Percentiles rank a stretch among this genome's conserved stretches.
These are phyloP conservation scores for Thermothelomyces thermophilus DNA, from an alignment of 2,329 filamentous ascomycete genomes.

Conservation along the genomic window DNA sequence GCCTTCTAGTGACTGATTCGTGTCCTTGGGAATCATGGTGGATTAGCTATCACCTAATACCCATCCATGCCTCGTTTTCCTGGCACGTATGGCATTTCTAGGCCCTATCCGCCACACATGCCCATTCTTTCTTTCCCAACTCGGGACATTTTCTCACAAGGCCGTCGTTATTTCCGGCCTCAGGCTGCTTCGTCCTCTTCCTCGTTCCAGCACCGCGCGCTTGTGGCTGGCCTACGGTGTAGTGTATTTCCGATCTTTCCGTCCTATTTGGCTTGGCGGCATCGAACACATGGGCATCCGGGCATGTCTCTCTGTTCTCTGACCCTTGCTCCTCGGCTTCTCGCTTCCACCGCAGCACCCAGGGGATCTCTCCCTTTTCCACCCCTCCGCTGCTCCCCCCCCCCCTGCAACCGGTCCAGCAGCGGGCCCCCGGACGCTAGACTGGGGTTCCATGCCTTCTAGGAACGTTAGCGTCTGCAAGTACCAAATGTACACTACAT, in stretches of 20 bases:
- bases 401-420: constrained; percentile 17
- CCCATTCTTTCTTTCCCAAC: background rate
- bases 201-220: background rate
- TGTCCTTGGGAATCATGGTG: too few relatives aligned
- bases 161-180: background rate
- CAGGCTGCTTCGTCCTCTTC: background rate
- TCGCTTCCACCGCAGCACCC: background rate
- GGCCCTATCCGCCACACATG: too few relatives aligned
- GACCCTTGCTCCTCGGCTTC: constrained; percentile 18
- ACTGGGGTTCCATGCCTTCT: constrained; percentile 10
- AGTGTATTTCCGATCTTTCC: constrained; percentile 12
- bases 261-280: constrained; percentile 18
- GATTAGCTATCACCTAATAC: too few relatives aligned
- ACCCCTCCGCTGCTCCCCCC: too few relatives aligned
- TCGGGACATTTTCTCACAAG: background rate
- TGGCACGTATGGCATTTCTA: too few relatives aligned
- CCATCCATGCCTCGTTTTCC: too few relatives aligned
- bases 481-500: too few relatives aligned
- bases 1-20: too few relatives aligned
- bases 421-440: constrained; percentile 2
- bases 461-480: too few relatives aligned
- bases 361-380: background rate
- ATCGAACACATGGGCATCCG: background rate
- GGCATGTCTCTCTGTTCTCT: background rate
- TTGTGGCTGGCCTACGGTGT: background rate